Percentiles rank a stretch among this genome's conserved stretches.
These are phyloP conservation scores for Sporothrix globosa DNA, from an alignment of 2,329 filamentous ascomycete species.

Conservation along the genomic window DNA sequence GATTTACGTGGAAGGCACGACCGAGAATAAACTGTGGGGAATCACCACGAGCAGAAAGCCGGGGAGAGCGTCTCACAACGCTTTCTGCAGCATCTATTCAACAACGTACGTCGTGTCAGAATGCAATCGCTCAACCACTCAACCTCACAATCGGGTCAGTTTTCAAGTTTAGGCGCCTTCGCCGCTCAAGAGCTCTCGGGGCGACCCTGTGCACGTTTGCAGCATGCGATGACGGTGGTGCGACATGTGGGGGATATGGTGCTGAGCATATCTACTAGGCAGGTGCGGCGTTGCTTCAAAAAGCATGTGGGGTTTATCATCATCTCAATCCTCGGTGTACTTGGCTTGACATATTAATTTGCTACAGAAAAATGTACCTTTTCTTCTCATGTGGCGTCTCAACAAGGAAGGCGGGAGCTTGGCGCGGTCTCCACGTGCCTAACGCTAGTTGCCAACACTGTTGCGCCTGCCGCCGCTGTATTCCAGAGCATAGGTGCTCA, in stretches of 20 bases:
- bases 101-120: no score
- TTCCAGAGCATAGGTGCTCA: constrained; percentile 6
- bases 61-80: no score
- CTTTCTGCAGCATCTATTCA: no score
- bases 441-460: constrained; percentile 6
- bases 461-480: constrained; percentile 24
- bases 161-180: no score
- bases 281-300: background rate
- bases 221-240: background rate
- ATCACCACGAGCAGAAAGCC: background rate
- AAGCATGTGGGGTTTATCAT: constrained; percentile 20
- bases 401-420: constrained; percentile 26
- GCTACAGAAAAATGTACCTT: background rate
- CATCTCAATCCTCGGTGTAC: background rate
- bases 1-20: background rate
- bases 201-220: background rate
- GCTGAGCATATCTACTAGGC: constrained; percentile 3
- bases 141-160: no score
- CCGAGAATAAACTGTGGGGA: background rate
- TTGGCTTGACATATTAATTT: no score
- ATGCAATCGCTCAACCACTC: no score
- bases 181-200: no score
- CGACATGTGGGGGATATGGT: constrained; percentile 1
- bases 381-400: constrained; percentile 10
- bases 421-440: constrained; percentile 21